These are phyloP conservation scores for Coniophora puteana DNA, from an alignment of 1,284 basidiomycete species.

Conservation along the genomic window DNA sequence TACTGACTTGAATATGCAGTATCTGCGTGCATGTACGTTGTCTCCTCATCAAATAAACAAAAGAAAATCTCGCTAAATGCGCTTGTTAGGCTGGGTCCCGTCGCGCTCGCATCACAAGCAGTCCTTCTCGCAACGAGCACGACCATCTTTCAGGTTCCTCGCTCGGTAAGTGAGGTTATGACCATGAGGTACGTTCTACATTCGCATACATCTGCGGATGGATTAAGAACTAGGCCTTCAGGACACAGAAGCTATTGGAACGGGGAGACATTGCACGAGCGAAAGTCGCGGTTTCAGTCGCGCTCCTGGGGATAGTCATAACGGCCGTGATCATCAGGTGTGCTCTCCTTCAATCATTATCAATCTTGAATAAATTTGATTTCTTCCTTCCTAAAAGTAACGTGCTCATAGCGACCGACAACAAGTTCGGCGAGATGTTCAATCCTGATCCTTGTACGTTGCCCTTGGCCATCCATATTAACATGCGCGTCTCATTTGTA, in stretches of 20 bases:
- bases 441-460: conserved; percentile 20
- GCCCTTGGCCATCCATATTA: background rate
- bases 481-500: too few species aligned
- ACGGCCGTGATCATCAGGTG: conserved; percentile 17
- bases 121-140: conserved; percentile 21
- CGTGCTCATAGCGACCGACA: conserved; percentile 13
- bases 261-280: conserved; percentile 19
- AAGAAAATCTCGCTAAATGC: conserved; percentile 4
- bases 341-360: background rate
- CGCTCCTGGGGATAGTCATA: conserved; percentile 16
- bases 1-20: conserved; percentile 14
- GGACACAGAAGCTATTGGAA: conserved; percentile 18
- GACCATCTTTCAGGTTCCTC: conserved; percentile 21
- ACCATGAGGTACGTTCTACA: conserved; percentile 19
- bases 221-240: conserved; percentile 5
- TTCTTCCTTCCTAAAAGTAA: conserved; percentile 11
- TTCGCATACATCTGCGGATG: conserved; percentile 2
- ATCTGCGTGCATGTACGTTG: conserved; percentile 21
- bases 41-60: background rate
- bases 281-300: conserved; percentile 18
- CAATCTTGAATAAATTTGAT: background rate
- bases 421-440: conserved; percentile 22
- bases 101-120: conserved; percentile 25
- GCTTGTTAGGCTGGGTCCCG: conserved; percentile 19
- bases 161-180: conserved; percentile 12